Evolutionary conservation across 331 rosid genomes (phyloP).

Genomic region (Malus hybrid): DNA sequence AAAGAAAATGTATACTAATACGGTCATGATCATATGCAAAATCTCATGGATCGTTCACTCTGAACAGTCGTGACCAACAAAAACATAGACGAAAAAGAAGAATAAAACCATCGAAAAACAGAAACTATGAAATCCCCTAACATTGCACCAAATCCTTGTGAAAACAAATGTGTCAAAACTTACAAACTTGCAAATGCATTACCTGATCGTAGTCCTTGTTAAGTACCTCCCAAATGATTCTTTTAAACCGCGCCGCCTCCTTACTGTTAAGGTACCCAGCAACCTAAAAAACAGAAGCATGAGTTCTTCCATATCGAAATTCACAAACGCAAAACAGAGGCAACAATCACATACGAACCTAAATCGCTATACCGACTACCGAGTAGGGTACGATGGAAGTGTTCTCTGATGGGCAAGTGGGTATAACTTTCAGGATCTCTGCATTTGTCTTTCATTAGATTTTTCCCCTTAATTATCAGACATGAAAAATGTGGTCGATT

Average conservation of each 20-base stretch:
- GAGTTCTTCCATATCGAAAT: not conserved
- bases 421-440: not conserved
- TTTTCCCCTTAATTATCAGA: not conserved
- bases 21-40: not conserved
- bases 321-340: not conserved
- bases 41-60: not conserved
- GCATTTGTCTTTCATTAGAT: not conserved
- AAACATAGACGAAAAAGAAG: not conserved
- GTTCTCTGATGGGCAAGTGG: not conserved
- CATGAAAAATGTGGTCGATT: not conserved
- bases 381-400: not conserved
- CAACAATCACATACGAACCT: not conserved
- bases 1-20: not conserved
- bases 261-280: slow-evolving; percentile 10
- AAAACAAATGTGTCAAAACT: not conserved
- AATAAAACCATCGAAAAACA: not conserved
- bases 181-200: not conserved
- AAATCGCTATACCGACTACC: not conserved
- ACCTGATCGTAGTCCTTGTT: slow-evolving; percentile 8
- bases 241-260: slow-evolving; percentile 6
- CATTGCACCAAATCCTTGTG: not conserved
- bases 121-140: not conserved
- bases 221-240: slow-evolving; percentile 14
- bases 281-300: slow-evolving; percentile 1
- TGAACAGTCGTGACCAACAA: not conserved